Percentiles rank a stretch among this genome's conserved stretches.
Conservation (phyloP, 2,329 filamentous ascomycete genomes). For the Pleoardoris graminearum region DNA sequence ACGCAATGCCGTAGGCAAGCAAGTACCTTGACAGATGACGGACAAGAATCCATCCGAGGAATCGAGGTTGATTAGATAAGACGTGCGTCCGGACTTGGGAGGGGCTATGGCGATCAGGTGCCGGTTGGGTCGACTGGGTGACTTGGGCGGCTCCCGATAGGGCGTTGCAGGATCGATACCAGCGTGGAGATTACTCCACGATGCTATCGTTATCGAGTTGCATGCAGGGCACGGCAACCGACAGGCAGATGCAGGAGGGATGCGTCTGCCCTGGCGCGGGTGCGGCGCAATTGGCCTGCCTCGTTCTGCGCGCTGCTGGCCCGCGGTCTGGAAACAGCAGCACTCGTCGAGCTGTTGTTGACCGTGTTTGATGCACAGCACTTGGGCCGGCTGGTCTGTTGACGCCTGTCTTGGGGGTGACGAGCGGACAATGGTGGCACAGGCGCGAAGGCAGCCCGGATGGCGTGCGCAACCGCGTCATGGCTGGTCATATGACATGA, state of each 20-base stretch:
- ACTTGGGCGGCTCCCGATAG: not conserved
- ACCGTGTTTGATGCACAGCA: too few relatives aligned
- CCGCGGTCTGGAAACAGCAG: too few relatives aligned
- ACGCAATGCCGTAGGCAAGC: slow-evolving; percentile 1
- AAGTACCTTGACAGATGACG: not conserved
- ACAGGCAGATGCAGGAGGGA: not conserved
- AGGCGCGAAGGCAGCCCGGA: not conserved
- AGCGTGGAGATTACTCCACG: not conserved
- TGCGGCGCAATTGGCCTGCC: not conserved
- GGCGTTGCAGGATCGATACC: not conserved
- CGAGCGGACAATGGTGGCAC: not conserved
- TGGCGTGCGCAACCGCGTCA: not conserved
- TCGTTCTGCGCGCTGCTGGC: too few relatives aligned
- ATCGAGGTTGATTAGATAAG: too few relatives aligned
- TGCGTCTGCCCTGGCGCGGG: not conserved
- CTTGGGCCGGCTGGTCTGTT: too few relatives aligned
- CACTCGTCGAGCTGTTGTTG: too few relatives aligned
- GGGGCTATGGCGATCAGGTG: slow-evolving; percentile 1
- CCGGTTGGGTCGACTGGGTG: not conserved
- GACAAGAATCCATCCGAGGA: too few relatives aligned
- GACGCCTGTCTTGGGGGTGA: too few relatives aligned
- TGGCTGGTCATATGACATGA: slow-evolving; percentile 3
- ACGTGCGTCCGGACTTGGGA: not conserved
- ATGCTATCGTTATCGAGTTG: not conserved
- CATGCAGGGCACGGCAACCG: slow-evolving; percentile 9